Percentiles rank a stretch among this genome's conserved stretches.
These are phyloP conservation scores for Camelina neglecta DNA, from an alignment of 345 rosid species.

Conservation along the genomic window DNA sequence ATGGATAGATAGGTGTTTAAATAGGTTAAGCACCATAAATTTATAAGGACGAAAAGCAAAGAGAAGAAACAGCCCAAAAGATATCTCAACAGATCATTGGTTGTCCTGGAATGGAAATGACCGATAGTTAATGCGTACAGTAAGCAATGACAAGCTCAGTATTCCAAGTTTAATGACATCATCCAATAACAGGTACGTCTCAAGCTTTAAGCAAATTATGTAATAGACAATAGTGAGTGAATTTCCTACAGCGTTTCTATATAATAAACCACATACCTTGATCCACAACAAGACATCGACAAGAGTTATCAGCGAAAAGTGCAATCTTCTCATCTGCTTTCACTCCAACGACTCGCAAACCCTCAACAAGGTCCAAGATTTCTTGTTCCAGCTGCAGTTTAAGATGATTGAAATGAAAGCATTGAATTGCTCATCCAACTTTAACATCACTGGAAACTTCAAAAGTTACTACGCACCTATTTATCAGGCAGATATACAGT, in stretches of 20 bases:
- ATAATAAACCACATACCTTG: conserved; percentile 63
- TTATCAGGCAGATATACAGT: background rate
- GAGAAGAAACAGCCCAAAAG: background rate
- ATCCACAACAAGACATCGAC: conserved; percentile 92
- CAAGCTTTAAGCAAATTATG: background rate
- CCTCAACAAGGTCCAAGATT: conserved; percentile 83
- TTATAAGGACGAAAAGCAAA: background rate
- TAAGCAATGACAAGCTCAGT: background rate
- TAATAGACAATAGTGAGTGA: background rate
- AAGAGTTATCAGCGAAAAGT: conserved; percentile 93
- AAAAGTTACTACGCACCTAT: background rate
- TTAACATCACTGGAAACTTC: background rate
- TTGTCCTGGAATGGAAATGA: background rate
- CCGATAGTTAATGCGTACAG: background rate
- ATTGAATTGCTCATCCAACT: conserved; percentile 9
- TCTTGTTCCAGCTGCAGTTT: conserved; percentile 79
- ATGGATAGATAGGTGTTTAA: background rate
- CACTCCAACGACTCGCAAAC: conserved; percentile 79
- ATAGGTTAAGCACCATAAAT: background rate
- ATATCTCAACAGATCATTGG: background rate
- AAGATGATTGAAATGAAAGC: conserved; percentile 30
- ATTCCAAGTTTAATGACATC: background rate
- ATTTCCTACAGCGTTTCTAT: background rate
- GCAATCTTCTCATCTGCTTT: conserved; percentile 85
- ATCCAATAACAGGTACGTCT: background rate